Conservation (phyloP, 345 rosid genomes). For the Camelina laxa region DNA sequence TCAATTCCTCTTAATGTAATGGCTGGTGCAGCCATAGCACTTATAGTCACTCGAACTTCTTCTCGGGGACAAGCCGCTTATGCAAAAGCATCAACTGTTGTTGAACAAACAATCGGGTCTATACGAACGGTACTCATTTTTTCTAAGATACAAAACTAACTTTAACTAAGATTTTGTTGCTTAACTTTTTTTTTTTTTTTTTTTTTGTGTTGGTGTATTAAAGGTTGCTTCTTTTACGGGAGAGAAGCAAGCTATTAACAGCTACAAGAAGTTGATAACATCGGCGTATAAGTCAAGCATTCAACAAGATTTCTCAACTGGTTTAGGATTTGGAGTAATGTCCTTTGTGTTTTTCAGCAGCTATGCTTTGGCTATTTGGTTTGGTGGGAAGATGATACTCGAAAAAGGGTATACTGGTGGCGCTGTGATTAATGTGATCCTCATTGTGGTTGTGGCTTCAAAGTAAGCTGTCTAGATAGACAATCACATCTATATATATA, state of each 20-base stretch:
- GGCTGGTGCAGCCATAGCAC: constrained; percentile 63
- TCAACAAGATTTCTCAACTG: constrained; percentile 60
- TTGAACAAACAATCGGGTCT: constrained; percentile 73
- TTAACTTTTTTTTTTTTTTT: neutral
- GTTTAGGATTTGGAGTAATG: constrained; percentile 61
- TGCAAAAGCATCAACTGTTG: constrained; percentile 69
- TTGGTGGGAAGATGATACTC: constrained; percentile 69
- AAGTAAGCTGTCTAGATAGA: constrained; percentile 50
- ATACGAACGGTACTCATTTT: constrained; percentile 57
- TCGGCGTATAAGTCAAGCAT: constrained; percentile 60
- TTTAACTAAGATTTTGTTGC: neutral
- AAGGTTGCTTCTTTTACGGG: constrained; percentile 87
- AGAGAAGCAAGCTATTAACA: constrained; percentile 62
- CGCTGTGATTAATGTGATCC: constrained; percentile 58
- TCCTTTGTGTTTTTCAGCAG: constrained; percentile 45
- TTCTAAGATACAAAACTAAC: neutral
- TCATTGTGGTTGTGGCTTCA: constrained; percentile 68
- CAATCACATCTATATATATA: neutral
- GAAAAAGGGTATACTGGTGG: constrained; percentile 76
- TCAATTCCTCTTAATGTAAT: constrained; percentile 64
- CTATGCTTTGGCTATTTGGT: constrained; percentile 73
- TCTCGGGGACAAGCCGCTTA: constrained; percentile 67
- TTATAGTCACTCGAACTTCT: constrained; percentile 59
- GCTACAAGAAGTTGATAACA: constrained; percentile 55
- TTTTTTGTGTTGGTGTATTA: neutral